Percentiles rank a stretch among this genome's conserved stretches.
Conservation (phyloP, 768 basidiomycete genomes). For the Trametopsis cervina region DNA sequence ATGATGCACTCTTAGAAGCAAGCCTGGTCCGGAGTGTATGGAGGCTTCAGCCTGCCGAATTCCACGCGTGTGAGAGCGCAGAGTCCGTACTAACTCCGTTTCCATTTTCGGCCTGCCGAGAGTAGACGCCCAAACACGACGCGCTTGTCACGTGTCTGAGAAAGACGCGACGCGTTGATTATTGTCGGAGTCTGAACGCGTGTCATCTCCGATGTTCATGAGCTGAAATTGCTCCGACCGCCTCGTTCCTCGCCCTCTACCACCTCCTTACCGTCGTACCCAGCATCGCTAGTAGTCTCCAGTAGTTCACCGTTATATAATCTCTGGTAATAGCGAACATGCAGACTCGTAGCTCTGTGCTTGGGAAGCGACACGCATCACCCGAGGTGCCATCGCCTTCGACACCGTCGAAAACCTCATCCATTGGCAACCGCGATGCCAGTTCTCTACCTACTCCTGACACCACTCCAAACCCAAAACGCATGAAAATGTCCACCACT, state of each 20-base stretch:
- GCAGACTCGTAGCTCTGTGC: conserved; percentile 23
- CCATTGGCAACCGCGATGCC: conserved; percentile 26
- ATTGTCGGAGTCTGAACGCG: conserved; percentile 22
- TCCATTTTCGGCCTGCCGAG: background rate
- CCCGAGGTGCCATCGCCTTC: conserved; percentile 11
- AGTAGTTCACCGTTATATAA: background rate
- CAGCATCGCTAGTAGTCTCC: conserved; percentile 6
- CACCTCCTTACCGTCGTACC: conserved; percentile 5
- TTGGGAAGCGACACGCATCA: conserved; percentile 27
- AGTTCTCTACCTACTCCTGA: conserved; percentile 47
- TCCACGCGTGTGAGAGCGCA: conserved; percentile 4
- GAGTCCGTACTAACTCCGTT: conserved; percentile 7
- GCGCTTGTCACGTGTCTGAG: conserved; percentile 18
- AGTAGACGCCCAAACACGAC: conserved; percentile 1
- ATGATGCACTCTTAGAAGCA: no score
- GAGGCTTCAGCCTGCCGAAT: no score
- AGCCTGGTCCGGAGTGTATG: no score
- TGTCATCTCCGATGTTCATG: conserved; percentile 18
- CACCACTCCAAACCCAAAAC: conserved; percentile 58
- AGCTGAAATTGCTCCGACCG: conserved; percentile 5
- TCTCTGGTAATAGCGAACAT: conserved; percentile 8
- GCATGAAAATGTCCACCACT: conserved; percentile 41
- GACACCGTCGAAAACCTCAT: conserved; percentile 30
- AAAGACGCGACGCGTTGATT: conserved; percentile 23
- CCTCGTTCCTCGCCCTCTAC: conserved; percentile 15